Conservation (phyloP, 768 basidiomycete genomes). For the Lentinula raphanica region DNA sequence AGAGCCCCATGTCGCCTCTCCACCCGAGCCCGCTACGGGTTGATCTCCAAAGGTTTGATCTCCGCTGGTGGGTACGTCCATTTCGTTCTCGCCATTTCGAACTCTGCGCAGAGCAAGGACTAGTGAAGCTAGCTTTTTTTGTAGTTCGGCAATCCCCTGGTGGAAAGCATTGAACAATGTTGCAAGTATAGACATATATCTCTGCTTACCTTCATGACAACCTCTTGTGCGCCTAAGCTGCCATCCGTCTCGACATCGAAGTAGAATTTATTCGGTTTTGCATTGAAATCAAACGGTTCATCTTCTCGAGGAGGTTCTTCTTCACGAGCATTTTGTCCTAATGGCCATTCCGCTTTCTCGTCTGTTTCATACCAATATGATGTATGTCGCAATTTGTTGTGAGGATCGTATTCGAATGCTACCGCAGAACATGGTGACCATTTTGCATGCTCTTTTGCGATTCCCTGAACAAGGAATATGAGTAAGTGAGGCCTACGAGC, state of each 20-base stretch:
- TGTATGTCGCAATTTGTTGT: constrained; percentile 96
- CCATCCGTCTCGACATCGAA: constrained; percentile 94
- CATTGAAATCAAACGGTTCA: constrained; percentile 81
- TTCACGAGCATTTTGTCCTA: constrained; percentile 79
- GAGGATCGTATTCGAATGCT: constrained; percentile 95
- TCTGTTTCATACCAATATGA: constrained; percentile 91
- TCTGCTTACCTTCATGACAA: constrained; percentile 68
- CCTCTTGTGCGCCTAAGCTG: constrained; percentile 82
- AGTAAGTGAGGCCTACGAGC: background rate
- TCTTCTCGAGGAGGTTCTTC: constrained; percentile 79
- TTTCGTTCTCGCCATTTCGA: constrained; percentile 58
- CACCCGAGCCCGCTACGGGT: constrained; percentile 11
- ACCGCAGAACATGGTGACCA: constrained; percentile 97
- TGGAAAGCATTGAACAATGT: background rate
- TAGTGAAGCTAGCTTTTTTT: constrained; percentile 75
- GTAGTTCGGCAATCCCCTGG: constrained; percentile 73
- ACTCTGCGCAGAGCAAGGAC: constrained; percentile 43
- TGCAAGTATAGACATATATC: background rate
- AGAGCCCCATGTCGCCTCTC: constrained; percentile 17
- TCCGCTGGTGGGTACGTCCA: constrained; percentile 43
- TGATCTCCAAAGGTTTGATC: constrained; percentile 24
- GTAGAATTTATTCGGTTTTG: constrained; percentile 88
- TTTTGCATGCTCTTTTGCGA: constrained; percentile 98
- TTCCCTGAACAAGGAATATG: constrained; percentile 54
- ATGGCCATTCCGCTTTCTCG: constrained; percentile 82